Base-by-base conservation (phyloP, 176 grass and related monocot genomes). In the Bothriochloa decipiens region DNA sequence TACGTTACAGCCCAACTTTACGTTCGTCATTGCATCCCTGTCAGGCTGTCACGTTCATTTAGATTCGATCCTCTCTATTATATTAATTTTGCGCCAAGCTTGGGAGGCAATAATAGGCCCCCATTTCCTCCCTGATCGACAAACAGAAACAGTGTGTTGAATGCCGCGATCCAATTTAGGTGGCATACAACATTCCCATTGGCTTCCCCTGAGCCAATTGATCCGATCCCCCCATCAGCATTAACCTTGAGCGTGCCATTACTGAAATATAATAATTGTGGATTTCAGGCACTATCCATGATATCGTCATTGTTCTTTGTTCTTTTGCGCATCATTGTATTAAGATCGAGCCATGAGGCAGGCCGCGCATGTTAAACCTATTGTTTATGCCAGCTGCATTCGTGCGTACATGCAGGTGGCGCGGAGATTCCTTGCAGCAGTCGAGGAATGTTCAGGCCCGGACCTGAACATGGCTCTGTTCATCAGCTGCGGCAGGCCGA, bases 401-500 rank as follows among this genome's bases (percentile, higher is more conserved):
- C 29, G 29, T 35, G 58, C 36, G 9, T 8, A 36, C 5, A 3
- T 11, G 4, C 68, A 93, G 96, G 93, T 94, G 10, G 96, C 93
- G 17, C 89, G 79, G 70, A 52, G 96, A 65, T 98, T 98, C 87
- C 67, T 92, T 13, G 81, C 52, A 11, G 93, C 96, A 7, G 93
- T 87, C 26, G 75, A 87, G 81, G 87, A 92, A 13, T 81, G 86
- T 20, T 89, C 89, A 12, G 68, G 45, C 2, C 84, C 86, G 50
- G 80, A 78, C 11, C 73, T 89, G 4, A 82, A 89, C 25, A 95
- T 95, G 96, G 89, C 81, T n/a, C 64, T 98, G 62, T 98, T 98
- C 85, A 98, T 95, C 86, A 87, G 82, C n/a, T 93, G 11, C 75
- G 82, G 25, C 93, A 98, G 49, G 93, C 93, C 1, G 78, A 93